phyloP scores from a whole-genome alignment of 345 rosid species.

The Populus davidiana region DNA sequence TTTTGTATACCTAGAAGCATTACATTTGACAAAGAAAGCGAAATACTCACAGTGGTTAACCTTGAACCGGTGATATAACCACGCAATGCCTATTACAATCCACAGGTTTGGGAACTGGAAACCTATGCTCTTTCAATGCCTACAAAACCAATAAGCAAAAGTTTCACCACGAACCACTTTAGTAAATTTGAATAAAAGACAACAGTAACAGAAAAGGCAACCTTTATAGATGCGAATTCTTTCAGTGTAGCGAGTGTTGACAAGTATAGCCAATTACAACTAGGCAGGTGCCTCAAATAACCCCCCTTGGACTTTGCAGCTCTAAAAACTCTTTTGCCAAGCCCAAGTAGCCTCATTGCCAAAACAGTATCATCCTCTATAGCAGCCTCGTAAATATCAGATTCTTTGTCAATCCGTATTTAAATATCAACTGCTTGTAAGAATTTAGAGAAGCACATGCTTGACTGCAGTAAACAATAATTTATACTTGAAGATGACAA shows the following conservation, averaged over 20 bases:
- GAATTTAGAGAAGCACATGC: no score
- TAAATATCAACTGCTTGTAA: no score
- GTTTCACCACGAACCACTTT: not conserved
- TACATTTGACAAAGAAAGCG: no score
- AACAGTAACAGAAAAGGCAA: slow-evolving; percentile 3
- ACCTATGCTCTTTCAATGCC: slow-evolving; percentile 87
- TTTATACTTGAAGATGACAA: no score
- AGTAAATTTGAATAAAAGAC: not conserved
- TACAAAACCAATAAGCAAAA: slow-evolving; percentile 29
- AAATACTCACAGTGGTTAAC: slow-evolving; percentile 73
- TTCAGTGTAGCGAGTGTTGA: slow-evolving; percentile 91
- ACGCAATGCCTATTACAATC: slow-evolving; percentile 95
- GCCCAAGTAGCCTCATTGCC: slow-evolving; percentile 90
- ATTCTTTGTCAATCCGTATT: no score
- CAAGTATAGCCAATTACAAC: slow-evolving; percentile 84
- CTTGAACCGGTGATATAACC: slow-evolving; percentile 85
- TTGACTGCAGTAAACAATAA: no score
- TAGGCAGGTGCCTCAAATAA: slow-evolving; percentile 79
- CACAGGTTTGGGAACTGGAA: slow-evolving; percentile 84
- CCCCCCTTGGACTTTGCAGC: slow-evolving; percentile 97
- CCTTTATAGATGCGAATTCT: slow-evolving; percentile 94
- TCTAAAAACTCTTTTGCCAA: slow-evolving; percentile 81
- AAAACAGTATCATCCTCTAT: slow-evolving; percentile 78
- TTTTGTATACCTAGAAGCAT: no score
- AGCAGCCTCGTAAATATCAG: slow-evolving; percentile 84